These are phyloP conservation scores for Coelastrella sp. DNA, from an alignment of 139 green algal genomes.

Conservation along the genomic window DNA sequence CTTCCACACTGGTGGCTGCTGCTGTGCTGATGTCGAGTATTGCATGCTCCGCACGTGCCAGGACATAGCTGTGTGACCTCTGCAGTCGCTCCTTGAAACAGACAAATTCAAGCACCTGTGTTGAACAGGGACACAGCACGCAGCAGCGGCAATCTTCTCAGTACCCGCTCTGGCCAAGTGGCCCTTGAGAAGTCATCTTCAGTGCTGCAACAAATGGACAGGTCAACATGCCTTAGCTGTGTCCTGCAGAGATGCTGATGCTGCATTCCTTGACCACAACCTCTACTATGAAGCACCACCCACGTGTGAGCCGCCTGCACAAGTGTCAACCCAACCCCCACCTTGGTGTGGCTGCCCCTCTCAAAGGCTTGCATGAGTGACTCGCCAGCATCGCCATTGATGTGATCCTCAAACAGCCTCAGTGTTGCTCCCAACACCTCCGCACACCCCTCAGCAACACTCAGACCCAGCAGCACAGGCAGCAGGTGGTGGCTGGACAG, in stretches of 20 bases:
- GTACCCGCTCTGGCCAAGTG: too few species aligned
- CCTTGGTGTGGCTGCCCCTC: constrained; percentile 83
- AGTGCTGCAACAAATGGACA: too few species aligned
- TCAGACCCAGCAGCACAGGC: constrained; percentile 49
- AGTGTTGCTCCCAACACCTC: constrained; percentile 56
- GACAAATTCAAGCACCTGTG: constrained; percentile 87
- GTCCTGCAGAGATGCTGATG: too few species aligned
- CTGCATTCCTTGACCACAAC: too few species aligned
- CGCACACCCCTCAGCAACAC: neutral
- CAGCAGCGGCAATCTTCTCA: too few species aligned
- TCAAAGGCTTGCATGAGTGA: constrained; percentile 76
- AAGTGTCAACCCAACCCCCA: constrained; percentile 7
- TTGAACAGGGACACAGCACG: too few species aligned
- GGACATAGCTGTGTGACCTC: constrained; percentile 60
- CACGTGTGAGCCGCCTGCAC: too few species aligned
- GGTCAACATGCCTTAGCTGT: too few species aligned
- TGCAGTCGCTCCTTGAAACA: constrained; percentile 81
- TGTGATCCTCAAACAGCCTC: constrained; percentile 77
- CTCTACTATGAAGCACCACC: too few species aligned
- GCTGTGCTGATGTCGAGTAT: neutral
- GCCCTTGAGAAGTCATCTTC: too few species aligned
- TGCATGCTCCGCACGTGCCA: constrained; percentile 56
- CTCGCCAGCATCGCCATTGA: constrained; percentile 71
- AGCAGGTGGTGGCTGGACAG: constrained; percentile 73
- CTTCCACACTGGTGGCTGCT: neutral